Percentiles rank a stretch among this genome's conserved stretches.
Conservation (phyloP, 352 stramenopile genomes). For the Phytophthora melonis region DNA sequence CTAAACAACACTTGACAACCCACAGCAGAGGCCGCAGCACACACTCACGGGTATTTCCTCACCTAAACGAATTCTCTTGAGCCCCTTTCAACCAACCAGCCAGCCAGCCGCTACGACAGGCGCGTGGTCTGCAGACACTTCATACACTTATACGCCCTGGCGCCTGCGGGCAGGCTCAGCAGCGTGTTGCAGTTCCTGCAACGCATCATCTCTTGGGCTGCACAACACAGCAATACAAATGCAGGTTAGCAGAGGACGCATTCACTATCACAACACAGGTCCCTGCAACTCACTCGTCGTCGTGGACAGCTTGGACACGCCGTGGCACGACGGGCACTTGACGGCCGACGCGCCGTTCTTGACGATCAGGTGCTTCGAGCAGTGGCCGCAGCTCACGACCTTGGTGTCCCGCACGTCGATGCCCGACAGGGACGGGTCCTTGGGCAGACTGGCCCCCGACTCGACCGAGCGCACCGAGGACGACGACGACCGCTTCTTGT, state of each 20-base stretch:
- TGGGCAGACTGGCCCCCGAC: conserved; percentile 40
- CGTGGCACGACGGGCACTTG: conserved; percentile 84
- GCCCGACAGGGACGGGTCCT: conserved; percentile 43
- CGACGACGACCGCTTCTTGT: conserved; percentile 37
- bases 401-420: conserved; percentile 84
- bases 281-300: conserved; percentile 72
- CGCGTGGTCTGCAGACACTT: conserved; percentile 87
- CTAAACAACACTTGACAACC: conserved; percentile 21
- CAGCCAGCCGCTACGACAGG: conserved; percentile 56
- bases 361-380: conserved; percentile 85
- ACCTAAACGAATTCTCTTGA: conserved; percentile 18
- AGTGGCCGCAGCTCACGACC: conserved; percentile 88
- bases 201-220: conserved; percentile 89
- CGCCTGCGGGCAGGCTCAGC: conserved; percentile 78
- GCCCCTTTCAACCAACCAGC: neutral
- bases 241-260: conserved; percentile 25
- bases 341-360: conserved; percentile 81
- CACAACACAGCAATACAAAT: conserved; percentile 19
- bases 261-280: neutral
- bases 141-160: conserved; percentile 92
- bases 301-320: conserved; percentile 85
- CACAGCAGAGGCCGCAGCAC: neutral
- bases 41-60: conserved; percentile 1
- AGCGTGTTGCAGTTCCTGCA: conserved; percentile 90
- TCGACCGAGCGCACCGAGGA: conserved; percentile 46